A percentile compares a stretch with the other conserved stretches of the same genome.
These are phyloP conservation scores for Setaria viridis DNA, from an alignment of 202 grass and related monocot genomes.

Conservation along the genomic window DNA sequence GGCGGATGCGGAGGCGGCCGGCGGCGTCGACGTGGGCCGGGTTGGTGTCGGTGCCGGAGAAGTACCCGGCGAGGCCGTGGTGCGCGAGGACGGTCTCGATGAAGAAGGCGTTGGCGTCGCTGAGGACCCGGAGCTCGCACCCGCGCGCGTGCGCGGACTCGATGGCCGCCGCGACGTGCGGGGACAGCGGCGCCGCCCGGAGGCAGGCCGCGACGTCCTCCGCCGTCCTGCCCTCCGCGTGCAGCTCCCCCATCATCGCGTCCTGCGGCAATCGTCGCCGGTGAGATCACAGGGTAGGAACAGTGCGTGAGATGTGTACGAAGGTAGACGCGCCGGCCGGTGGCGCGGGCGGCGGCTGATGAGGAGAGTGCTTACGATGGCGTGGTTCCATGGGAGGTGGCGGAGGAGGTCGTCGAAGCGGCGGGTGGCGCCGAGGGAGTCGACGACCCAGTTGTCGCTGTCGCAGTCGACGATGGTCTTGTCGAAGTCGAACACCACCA, in stretches of 20 bases:
- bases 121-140: conserved; percentile 70
- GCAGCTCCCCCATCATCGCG: conserved; percentile 76
- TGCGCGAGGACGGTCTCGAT: conserved; percentile 62
- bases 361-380: conserved; percentile 50
- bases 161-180: conserved; percentile 50
- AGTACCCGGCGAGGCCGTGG: conserved; percentile 69
- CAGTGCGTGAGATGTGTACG: too few relatives aligned
- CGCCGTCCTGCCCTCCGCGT: conserved; percentile 48
- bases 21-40: conserved; percentile 57
- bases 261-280: conserved; percentile 37
- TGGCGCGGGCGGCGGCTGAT: too few relatives aligned
- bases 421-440: conserved; percentile 63
- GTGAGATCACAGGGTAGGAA: not conserved
- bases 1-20: conserved; percentile 60
- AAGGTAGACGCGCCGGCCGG: too few relatives aligned
- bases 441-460: conserved; percentile 89
- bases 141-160: conserved; percentile 57
- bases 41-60: conserved; percentile 70
- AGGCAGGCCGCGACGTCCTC: conserved; percentile 54
- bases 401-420: conserved; percentile 67
- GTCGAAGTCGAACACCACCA: conserved; percentile 86
- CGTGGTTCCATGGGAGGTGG: conserved; percentile 73
- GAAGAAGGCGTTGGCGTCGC: conserved; percentile 84
- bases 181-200: conserved; percentile 54
- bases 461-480: conserved; percentile 92